Evolutionary conservation across 2,329 filamentous ascomycete genomes (phyloP), one percentile per base, ranked within the genome.

Genomic region (Coniella lustricola): DNA sequence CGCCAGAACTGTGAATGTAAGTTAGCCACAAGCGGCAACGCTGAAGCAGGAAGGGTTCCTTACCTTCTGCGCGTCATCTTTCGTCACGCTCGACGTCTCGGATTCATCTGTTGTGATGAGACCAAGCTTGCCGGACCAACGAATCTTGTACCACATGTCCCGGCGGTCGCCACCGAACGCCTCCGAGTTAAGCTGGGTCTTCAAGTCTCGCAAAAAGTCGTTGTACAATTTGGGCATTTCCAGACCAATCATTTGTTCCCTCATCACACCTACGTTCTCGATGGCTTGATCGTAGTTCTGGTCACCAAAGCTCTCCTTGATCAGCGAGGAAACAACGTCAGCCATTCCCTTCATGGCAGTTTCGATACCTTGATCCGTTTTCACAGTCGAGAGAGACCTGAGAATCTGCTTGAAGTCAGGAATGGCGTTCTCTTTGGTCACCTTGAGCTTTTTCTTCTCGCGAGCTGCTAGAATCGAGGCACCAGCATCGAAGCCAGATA

Each of bases 361-460:
- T 51, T 80, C 73, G 46, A 94, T 77, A 1, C 76, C 69, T 1
- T 84, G 69, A 22, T 82, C 76, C 7, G 79, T 74, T 0, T 84
- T 75, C 1, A 70, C 68, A 1, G 73, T 73, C 3, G 34, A 25
- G 3, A 53, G 18, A 7, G 38, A 35, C 14, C 37, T 41, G 14
- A 97, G 72, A 3, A 84, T 76, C 63, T 89, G 88, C 62, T 90
- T 94, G 77, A 95, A 96, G 51, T 91, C 87, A 0, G 93, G 90
- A 4, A 97, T 81, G 1, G 90, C 81, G 55, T 97, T 97, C 9
- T 84, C 76, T 0, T 77, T 63, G 2, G 72, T 71, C 18, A 82
- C 73, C 49, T 60, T 64, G 7, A 53, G 60, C 42, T 56, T 56
- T 13, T 50, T 44, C 7, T 40, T 33, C 16, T 41, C 40, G 13